Conservation (phyloP, 208 protist genomes). For the Strigomonas galati region DNA sequence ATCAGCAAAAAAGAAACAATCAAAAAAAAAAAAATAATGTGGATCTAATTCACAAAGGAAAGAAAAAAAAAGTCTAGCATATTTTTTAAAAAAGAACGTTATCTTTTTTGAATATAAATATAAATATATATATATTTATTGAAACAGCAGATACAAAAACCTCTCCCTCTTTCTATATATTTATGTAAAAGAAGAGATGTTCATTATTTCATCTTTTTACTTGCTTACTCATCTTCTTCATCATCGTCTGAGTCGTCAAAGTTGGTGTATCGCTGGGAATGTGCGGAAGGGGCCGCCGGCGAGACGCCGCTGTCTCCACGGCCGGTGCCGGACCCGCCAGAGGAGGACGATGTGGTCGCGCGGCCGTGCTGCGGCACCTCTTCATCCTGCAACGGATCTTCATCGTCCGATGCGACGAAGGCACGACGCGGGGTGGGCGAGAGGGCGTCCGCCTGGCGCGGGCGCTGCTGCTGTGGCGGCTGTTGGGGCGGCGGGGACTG, state of each 20-base stretch:
- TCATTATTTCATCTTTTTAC: no score
- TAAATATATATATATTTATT: background rate
- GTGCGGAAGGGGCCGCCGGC: constrained; percentile 12
- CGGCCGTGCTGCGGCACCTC: constrained; percentile 43
- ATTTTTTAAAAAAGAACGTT: no score
- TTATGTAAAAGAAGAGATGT: no score
- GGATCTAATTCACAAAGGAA: constrained; percentile 12
- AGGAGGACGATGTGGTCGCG: constrained; percentile 45
- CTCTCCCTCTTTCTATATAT: background rate
- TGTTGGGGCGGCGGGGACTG: background rate
- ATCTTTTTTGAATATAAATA: no score
- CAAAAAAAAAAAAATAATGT: constrained; percentile 13
- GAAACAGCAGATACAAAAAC: background rate
- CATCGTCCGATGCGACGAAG: constrained; percentile 27
- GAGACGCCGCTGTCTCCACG: constrained; percentile 17
- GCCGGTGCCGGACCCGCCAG: constrained; percentile 22
- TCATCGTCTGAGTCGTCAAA: constrained; percentile 39
- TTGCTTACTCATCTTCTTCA: background rate
- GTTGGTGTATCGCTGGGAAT: constrained; percentile 25
- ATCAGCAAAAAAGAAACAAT: constrained; percentile 11
- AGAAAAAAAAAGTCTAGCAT: background rate
- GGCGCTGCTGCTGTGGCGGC: background rate
- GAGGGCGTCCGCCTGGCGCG: constrained; percentile 13
- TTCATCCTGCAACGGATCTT: constrained; percentile 21
- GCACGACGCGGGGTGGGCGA: constrained; percentile 29